Evolutionary conservation across 2,329 filamentous ascomycete species (phyloP).

Genomic region (Botrytis medusae): DNA sequence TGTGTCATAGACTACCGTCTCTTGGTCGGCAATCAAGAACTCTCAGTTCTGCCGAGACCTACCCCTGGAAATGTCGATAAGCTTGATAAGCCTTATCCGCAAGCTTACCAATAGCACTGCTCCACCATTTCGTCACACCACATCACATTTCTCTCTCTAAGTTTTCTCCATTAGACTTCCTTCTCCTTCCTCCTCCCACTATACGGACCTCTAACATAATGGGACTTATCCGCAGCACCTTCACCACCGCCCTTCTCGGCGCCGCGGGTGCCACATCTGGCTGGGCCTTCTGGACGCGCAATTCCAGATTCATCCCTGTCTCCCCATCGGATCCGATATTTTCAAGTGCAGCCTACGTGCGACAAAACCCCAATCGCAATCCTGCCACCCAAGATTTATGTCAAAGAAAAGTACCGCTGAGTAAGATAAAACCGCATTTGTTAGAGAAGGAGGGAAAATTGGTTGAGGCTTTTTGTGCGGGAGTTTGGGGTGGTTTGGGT

Average conservation of each 20-base stretch:
- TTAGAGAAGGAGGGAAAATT: conserved; percentile 66
- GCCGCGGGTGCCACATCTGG: conserved; percentile 28
- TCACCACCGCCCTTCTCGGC: conserved; percentile 30
- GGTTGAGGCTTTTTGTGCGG: conserved; percentile 39
- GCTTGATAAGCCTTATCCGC: background rate
- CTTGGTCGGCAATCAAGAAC: background rate
- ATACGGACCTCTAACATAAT: conserved; percentile 21
- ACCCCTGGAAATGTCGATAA: background rate
- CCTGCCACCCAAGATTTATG: conserved; percentile 64
- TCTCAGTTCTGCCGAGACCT: background rate
- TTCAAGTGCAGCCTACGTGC: conserved; percentile 54
- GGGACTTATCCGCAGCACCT: conserved; percentile 28
- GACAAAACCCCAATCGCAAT: conserved; percentile 62
- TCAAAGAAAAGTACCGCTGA: conserved; percentile 60
- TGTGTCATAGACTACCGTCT: background rate
- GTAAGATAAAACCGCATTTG: conserved; percentile 63
- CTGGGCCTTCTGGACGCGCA: conserved; percentile 32
- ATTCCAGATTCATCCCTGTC: conserved; percentile 50
- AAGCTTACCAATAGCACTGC: background rate
- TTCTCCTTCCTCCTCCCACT: background rate
- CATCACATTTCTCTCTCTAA: background rate
- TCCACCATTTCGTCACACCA: conserved; percentile 8
- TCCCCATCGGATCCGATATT: conserved; percentile 61
- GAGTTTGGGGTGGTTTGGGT: conserved; percentile 48
- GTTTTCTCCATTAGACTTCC: background rate